Evolutionary conservation across 1,284 basidiomycete genomes (phyloP), one percentile per base, ranked within the genome.

Genomic region (Macrocystidia cucumis): DNA sequence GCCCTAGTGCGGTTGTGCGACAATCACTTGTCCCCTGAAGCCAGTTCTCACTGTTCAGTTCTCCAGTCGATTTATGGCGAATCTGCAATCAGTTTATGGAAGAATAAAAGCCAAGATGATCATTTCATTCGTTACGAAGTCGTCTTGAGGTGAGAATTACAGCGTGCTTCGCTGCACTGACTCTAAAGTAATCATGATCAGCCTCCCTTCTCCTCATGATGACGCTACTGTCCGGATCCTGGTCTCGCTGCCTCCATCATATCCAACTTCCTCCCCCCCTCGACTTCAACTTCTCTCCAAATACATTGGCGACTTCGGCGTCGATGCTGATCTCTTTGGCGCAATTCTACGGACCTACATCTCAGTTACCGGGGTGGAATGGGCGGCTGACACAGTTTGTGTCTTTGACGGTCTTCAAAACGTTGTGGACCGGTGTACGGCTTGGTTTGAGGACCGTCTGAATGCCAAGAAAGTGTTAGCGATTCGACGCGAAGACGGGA

Each of bases 371-470:
- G 87, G 85, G 4, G 72, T 87, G 6, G 76, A 87, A 39, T 91
- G 84, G 74, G 63, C 65, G 1, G 62, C 76, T 12, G 88, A 81
- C 33, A 70, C 69, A 1, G 78, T 90, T 9, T 90, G 86, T 49
- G 85, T 93, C 9, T 95, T 93, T 52, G 91, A 95, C 45, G 90
- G 91, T 7, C 60, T 92, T 7, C 82, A 89, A 50, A 78, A 73
- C 52, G 76, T 85, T n/a, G 61, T 84, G 29, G 78, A 85, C 34
- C 64, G 69, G 17, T 82, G 77, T 39, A 62, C 67, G 23, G 51
- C 55, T 29, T 92, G 90, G 90, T 86, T 89, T 48, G 67, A 72
- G 38, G 72, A 75, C 3, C 74, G 67, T 17, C 59, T 86, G 8
- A 74, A 62, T 40, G 62, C 60, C 29, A 74, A 74, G 28, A 72